Percentiles rank a stretch among this genome's conserved stretches.
Evolutionary conservation across 148 eudicot species (phyloP).

Genomic region (Diospyros kaki): DNA sequence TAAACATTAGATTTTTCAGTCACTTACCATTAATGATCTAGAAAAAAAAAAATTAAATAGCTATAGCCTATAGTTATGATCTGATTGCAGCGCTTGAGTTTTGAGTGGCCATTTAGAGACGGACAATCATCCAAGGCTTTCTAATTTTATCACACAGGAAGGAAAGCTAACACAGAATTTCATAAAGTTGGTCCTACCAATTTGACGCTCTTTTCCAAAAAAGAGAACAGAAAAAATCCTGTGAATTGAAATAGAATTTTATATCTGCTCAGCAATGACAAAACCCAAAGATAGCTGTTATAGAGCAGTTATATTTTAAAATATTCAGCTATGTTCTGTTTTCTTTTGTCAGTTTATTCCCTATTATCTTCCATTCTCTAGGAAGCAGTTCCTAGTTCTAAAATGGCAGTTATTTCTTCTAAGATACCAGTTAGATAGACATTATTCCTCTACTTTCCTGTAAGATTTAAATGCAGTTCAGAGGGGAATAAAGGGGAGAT

Average conservation of each 20-base stretch:
- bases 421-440: too few species aligned
- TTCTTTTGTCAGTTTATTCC: too few species aligned
- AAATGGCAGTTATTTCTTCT: too few species aligned
- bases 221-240: background rate
- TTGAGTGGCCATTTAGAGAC: slow-evolving; percentile 4
- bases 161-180: background rate
- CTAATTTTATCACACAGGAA: background rate
- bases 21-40: slow-evolving; percentile 1
- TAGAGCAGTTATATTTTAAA: too few species aligned
- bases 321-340: too few species aligned
- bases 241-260: background rate
- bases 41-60: background rate
- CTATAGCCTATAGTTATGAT: background rate
- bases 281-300: background rate
- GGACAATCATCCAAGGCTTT: background rate
- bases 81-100: slow-evolving; percentile 3
- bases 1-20: background rate
- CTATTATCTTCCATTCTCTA: too few species aligned
- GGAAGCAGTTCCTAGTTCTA: too few species aligned
- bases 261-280: background rate
- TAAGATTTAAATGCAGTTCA: too few species aligned
- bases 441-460: too few species aligned
- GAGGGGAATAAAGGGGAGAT: too few species aligned
- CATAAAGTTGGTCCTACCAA: background rate
- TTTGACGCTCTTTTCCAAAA: background rate